A percentile compares a stretch with the other conserved stretches of the same genome.
These are phyloP conservation scores for Paecilomyces dactylethromorphus DNA, from an alignment of 2,329 filamentous ascomycete species.

Conservation along the genomic window DNA sequence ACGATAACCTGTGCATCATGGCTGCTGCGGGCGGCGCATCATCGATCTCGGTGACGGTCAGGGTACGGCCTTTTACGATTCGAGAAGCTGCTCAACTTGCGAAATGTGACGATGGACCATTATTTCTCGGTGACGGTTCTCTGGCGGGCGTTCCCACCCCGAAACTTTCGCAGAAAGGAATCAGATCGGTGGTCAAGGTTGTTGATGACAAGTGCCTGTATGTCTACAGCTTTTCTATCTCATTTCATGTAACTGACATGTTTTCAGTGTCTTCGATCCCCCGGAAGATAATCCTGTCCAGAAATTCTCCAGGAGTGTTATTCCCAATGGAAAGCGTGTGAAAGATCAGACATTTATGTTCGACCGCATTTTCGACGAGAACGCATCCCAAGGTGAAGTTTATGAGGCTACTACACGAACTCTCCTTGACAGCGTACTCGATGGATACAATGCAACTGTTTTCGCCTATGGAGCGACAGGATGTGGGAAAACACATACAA, in stretches of 20 bases:
- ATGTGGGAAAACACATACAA: slow-evolving; percentile 98
- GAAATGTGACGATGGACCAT: slow-evolving; percentile 69
- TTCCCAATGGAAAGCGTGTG: slow-evolving; percentile 79
- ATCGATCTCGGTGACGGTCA: slow-evolving; percentile 48
- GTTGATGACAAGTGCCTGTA: slow-evolving; percentile 95
- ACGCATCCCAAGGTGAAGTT: slow-evolving; percentile 82
- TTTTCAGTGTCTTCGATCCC: slow-evolving; percentile 80
- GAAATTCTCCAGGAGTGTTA: slow-evolving; percentile 73
- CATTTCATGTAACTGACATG: slow-evolving; percentile 8
- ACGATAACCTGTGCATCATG: slow-evolving; percentile 24
- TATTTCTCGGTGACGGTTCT: slow-evolving; percentile 96
- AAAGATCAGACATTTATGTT: slow-evolving; percentile 98
- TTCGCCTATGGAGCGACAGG: slow-evolving; percentile 98
- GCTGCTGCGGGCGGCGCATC: slow-evolving; percentile 39
- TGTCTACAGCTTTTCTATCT: slow-evolving; percentile 29
- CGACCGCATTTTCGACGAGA: slow-evolving; percentile 94
- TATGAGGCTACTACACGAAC: slow-evolving; percentile 88
- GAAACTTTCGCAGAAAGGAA: slow-evolving; percentile 76
- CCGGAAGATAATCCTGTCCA: slow-evolving; percentile 92
- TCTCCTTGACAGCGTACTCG: slow-evolving; percentile 89
- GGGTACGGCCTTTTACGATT: slow-evolving; percentile 67
- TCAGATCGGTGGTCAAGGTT: slow-evolving; percentile 89
- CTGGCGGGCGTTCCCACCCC: slow-evolving; percentile 80
- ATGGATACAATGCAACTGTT: slow-evolving; percentile 97
- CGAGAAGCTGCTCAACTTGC: slow-evolving; percentile 87